Conservation (phyloP, 148 eudicot genomes). For the Nepenthes gracilis region DNA sequence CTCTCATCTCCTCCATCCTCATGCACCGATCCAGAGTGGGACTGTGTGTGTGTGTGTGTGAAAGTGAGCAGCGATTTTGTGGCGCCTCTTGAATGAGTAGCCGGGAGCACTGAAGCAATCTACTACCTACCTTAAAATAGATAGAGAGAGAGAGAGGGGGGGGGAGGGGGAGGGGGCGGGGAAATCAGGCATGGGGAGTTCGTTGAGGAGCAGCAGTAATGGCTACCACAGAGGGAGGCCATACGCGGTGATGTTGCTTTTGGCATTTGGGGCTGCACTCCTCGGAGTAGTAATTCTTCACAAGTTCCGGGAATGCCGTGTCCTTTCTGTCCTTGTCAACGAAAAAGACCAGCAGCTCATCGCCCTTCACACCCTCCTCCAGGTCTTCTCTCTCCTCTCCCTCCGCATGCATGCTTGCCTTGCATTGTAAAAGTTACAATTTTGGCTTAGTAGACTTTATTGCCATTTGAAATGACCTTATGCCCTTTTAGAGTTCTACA, state of each 20-base stretch:
- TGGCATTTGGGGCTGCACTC: slow-evolving; percentile 54
- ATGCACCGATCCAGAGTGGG: no score
- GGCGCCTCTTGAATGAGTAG: no score
- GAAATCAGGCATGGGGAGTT: background rate
- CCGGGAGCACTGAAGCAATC: no score
- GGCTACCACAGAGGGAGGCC: slow-evolving; percentile 26
- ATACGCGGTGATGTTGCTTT: slow-evolving; percentile 36
- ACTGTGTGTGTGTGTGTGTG: no score
- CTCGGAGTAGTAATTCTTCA: slow-evolving; percentile 62
- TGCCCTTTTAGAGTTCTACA: no score
- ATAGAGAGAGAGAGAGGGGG: no score
- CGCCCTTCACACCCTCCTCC: slow-evolving; percentile 56
- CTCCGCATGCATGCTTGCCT: background rate
- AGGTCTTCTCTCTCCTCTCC: slow-evolving; percentile 27
- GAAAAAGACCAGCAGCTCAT: slow-evolving; percentile 57
- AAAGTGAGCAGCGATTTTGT: no score
- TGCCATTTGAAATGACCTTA: no score
- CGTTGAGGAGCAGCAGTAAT: background rate
- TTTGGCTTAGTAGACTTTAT: no score
- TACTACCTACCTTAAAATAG: no score
- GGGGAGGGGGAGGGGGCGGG: no score
- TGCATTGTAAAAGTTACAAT: background rate
- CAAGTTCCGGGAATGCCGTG: slow-evolving; percentile 52
- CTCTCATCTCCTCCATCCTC: no score
- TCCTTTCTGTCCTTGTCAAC: slow-evolving; percentile 33